Conservation (phyloP, 2,329 filamentous ascomycete genomes). For the Clonostachys sp. region DNA sequence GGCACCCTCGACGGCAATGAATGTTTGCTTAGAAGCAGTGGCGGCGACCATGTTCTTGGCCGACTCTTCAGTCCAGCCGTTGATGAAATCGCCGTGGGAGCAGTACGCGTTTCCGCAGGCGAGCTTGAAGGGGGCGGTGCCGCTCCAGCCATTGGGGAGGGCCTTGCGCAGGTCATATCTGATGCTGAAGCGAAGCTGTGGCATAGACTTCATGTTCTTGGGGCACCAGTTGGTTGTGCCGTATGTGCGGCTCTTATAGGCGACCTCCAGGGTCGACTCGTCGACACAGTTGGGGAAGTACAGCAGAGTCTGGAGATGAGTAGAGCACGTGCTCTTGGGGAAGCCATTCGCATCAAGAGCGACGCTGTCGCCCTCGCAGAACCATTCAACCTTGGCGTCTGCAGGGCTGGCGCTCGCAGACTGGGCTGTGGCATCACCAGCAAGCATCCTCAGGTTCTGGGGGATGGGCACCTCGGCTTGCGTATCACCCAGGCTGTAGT, state of each 20-base stretch:
- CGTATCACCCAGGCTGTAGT: conserved; percentile 32
- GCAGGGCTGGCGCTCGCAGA: conserved; percentile 7
- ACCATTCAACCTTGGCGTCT: conserved; percentile 12
- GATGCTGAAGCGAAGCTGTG: conserved; percentile 37
- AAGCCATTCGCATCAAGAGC: conserved; percentile 15
- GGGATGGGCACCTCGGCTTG: conserved; percentile 36
- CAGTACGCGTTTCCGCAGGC: conserved; percentile 29
- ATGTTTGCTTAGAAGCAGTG: conserved; percentile 23
- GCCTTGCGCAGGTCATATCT: conserved; percentile 27
- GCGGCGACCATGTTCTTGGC: conserved; percentile 33
- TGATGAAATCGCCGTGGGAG: conserved; percentile 39
- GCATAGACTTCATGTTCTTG: conserved; percentile 32
- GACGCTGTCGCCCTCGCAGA: conserved; percentile 20
- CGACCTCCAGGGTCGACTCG: conserved; percentile 10
- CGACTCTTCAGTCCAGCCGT: conserved; percentile 33
- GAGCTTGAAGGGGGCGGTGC: conserved; percentile 31
- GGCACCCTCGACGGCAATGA: conserved; percentile 17
- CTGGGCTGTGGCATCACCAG: conserved; percentile 29
- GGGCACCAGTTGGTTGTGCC: conserved; percentile 22
- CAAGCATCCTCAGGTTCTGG: conserved; percentile 33
- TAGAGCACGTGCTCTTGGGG: conserved; percentile 14
- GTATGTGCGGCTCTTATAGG: conserved; percentile 4
- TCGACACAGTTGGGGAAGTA: conserved; percentile 16
- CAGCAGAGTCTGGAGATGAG: conserved; percentile 13
- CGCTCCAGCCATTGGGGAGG: conserved; percentile 32